These are phyloP conservation scores for Colletotrichum sp. DNA, from an alignment of 2,329 filamentous ascomycete species.

Conservation along the genomic window DNA sequence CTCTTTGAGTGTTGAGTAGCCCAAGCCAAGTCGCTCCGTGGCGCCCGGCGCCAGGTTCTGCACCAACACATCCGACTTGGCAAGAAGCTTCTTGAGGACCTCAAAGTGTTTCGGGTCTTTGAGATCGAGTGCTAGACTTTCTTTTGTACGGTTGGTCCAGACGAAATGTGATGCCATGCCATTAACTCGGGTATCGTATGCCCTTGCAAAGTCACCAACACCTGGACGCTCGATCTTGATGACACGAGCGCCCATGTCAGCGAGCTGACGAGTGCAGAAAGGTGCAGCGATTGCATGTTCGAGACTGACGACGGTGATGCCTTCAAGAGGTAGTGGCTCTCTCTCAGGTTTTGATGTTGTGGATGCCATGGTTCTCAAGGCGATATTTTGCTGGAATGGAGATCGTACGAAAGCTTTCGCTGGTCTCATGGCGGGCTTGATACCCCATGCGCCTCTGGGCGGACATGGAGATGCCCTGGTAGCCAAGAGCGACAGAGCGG, in stretches of 20 bases:
- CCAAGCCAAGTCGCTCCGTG: slow-evolving; percentile 49
- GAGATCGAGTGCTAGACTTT: slow-evolving; percentile 55
- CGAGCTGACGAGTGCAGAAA: slow-evolving; percentile 58
- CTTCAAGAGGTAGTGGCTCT: slow-evolving; percentile 31
- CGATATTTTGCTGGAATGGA: neutral
- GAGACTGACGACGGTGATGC: slow-evolving; percentile 55
- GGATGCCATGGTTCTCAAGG: neutral
- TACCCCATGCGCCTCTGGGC: neutral
- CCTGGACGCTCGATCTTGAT: slow-evolving; percentile 60
- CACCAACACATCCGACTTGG: slow-evolving; percentile 54
- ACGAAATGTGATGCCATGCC: slow-evolving; percentile 59
- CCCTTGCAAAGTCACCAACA: slow-evolving; percentile 56
- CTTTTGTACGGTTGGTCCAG: slow-evolving; percentile 61
- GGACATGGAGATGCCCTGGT: neutral
- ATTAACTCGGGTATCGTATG: slow-evolving; percentile 54
- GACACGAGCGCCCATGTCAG: slow-evolving; percentile 57
- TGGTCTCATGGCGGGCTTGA: neutral
- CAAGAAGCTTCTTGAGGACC: slow-evolving; percentile 46
- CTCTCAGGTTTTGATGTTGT: neutral
- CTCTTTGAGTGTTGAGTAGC: slow-evolving; percentile 44
- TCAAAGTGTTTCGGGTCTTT: slow-evolving; percentile 47
- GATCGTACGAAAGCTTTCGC: neutral
- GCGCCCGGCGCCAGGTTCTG: slow-evolving; percentile 60
- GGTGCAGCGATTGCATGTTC: slow-evolving; percentile 61
- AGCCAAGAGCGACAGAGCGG: neutral